A percentile compares a stretch with the other conserved stretches of the same genome.
Conservation (phyloP, 495 filamentous ascomycete genomes). For the Neurospora terricola region DNA sequence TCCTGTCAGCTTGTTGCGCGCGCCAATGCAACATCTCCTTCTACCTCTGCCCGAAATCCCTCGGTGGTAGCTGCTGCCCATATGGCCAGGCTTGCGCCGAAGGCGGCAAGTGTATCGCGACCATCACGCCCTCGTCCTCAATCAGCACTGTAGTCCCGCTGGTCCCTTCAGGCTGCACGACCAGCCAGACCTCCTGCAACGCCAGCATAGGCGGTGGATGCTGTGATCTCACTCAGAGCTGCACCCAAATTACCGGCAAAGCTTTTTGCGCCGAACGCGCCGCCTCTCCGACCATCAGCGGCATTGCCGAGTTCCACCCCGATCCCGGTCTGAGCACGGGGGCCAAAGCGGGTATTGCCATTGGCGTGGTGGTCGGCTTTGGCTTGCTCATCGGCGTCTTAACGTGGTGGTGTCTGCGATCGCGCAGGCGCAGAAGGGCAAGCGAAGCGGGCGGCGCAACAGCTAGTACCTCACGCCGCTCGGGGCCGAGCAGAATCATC, state of each 20-base stretch:
- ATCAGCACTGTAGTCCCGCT: conserved; percentile 9
- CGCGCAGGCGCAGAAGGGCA: conserved; percentile 11
- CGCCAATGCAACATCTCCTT: conserved; percentile 28
- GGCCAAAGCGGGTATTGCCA: conserved; percentile 36
- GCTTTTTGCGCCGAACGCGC: conserved; percentile 37
- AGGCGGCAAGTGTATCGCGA: conserved; percentile 14
- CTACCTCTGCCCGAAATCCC: conserved; percentile 29
- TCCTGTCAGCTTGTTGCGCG: conserved; percentile 26
- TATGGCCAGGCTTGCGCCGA: conserved; percentile 27
- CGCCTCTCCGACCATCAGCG: conserved; percentile 24
- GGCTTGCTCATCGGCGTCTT: conserved; percentile 25
- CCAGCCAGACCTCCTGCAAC: conserved; percentile 60
- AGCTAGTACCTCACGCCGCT: neutral
- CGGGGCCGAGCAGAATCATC: neutral
- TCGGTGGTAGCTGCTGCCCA: conserved; percentile 37
- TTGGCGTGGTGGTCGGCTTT: conserved; percentile 30
- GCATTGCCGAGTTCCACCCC: neutral
- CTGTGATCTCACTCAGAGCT: conserved; percentile 60
- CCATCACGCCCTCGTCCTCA: conserved; percentile 13
- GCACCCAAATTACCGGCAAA: conserved; percentile 50
- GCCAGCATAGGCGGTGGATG: conserved; percentile 61
- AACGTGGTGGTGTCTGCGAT: conserved; percentile 27
- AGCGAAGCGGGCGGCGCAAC: conserved; percentile 2
- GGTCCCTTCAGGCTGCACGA: conserved; percentile 49
- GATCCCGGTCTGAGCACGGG: conserved; percentile 20